Evolutionary conservation across 495 filamentous ascomycete genomes (phyloP).

Genomic region (Aspergillus ellipticus): DNA sequence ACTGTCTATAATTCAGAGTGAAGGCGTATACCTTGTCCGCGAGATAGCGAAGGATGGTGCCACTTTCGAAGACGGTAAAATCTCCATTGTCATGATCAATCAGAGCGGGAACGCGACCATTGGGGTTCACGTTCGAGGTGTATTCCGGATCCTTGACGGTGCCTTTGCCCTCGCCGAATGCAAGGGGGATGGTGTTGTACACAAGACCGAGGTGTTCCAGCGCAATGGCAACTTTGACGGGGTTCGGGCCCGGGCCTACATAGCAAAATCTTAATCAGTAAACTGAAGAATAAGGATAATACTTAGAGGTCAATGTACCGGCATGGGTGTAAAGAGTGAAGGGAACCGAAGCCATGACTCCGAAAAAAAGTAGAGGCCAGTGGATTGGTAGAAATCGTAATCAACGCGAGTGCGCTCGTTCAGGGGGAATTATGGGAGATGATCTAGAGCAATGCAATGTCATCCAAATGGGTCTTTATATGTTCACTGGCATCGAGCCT

Average conservation of each 20-base stretch:
- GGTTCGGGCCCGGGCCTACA: not conserved
- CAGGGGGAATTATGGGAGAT: too few relatives aligned
- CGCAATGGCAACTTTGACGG: not conserved
- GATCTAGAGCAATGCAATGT: too few relatives aligned
- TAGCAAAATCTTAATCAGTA: too few relatives aligned
- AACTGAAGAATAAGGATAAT: not conserved
- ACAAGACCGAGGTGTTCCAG: not conserved
- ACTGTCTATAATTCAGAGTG: too few relatives aligned
- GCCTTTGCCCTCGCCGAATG: not conserved
- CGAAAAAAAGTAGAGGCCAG: too few relatives aligned
- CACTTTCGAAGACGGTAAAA: not conserved
- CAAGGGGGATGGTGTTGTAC: not conserved
- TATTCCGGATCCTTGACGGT: not conserved
- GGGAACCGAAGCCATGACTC: too few relatives aligned
- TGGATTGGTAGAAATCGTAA: too few relatives aligned
- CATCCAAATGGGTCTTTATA: too few relatives aligned
- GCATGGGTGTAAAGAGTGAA: not conserved
- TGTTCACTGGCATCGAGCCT: too few relatives aligned
- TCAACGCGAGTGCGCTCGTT: too few relatives aligned
- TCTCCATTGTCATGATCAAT: not conserved
- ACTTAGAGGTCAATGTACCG: not conserved
- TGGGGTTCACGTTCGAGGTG: not conserved
- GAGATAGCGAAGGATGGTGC: not conserved
- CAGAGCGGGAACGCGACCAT: not conserved
- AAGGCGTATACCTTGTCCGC: not conserved